These are phyloP conservation scores for Pelargonium citronellum DNA, from an alignment of 441 rosid species.

Conservation along the genomic window DNA sequence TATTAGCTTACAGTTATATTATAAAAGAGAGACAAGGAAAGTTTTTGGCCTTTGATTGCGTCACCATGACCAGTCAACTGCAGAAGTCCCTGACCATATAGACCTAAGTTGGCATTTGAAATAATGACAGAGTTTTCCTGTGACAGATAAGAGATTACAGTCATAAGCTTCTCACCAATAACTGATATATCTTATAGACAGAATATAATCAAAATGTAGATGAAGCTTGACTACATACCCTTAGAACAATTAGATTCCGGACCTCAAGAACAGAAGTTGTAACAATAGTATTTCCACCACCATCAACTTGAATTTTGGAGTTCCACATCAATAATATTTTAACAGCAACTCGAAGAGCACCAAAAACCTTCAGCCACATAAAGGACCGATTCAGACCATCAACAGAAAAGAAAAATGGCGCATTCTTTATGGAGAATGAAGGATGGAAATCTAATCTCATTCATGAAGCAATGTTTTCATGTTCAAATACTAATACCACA, in stretches of 20 bases:
- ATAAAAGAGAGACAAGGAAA: conserved; percentile 87
- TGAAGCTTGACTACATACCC: conserved; percentile 46
- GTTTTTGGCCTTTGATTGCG: conserved; percentile 89
- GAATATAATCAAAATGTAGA: neutral
- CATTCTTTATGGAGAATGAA: conserved; percentile 19
- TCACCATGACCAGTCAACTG: conserved; percentile 80
- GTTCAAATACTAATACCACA: neutral
- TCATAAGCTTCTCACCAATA: conserved; percentile 11
- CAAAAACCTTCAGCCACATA: conserved; percentile 69
- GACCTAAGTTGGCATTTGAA: conserved; percentile 81
- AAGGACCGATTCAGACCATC: conserved; percentile 21
- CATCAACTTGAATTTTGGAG: conserved; percentile 87
- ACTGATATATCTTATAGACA: conserved; percentile 9
- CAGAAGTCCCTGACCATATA: conserved; percentile 92
- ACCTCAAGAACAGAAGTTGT: conserved; percentile 92
- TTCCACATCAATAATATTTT: conserved; percentile 98
- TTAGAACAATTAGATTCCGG: conserved; percentile 90
- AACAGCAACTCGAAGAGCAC: conserved; percentile 88
- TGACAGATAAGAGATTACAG: conserved; percentile 29
- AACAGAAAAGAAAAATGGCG: conserved; percentile 11
- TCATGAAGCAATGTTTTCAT: neutral
- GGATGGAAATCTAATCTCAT: conserved; percentile 2
- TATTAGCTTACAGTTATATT: conserved; percentile 77
- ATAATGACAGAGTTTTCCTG: conserved; percentile 81
- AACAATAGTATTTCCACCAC: conserved; percentile 86